phyloP scores from a whole-genome alignment of 176 grass and related monocot species.

The Paspalum vaginatum region DNA sequence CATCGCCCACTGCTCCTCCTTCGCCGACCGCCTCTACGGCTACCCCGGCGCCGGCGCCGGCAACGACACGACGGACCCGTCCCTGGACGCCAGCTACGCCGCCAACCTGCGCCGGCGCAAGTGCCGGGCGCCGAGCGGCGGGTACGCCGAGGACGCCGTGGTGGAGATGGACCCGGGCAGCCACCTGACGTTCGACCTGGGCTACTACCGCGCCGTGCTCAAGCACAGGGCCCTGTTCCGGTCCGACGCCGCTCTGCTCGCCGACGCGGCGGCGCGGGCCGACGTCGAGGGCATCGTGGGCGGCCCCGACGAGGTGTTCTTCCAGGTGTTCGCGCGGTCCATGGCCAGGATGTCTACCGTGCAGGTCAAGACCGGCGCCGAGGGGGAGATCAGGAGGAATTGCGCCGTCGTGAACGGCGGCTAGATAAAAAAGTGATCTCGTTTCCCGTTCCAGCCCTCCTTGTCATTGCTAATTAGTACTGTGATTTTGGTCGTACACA shows the following conservation, averaged over 20 bases:
- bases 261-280: slow-evolving; percentile 38
- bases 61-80: slow-evolving; percentile 54
- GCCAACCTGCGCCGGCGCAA: slow-evolving; percentile 67
- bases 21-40: slow-evolving; percentile 64
- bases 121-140: slow-evolving; percentile 48
- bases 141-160: slow-evolving; percentile 18
- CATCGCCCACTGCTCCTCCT: slow-evolving; percentile 63
- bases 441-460: not conserved
- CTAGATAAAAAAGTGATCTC: not conserved
- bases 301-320: slow-evolving; percentile 53
- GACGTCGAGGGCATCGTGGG: slow-evolving; percentile 40
- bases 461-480: not conserved
- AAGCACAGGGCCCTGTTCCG: slow-evolving; percentile 67
- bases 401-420: slow-evolving; percentile 58
- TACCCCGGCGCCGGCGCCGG: slow-evolving; percentile 39
- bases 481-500: not conserved
- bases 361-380: slow-evolving; percentile 61
- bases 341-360: slow-evolving; percentile 65
- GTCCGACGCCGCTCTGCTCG: slow-evolving; percentile 69
- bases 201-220: slow-evolving; percentile 71
- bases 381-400: slow-evolving; percentile 72
- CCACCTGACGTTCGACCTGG: slow-evolving; percentile 67
- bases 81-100: slow-evolving; percentile 61
- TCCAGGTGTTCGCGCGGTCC: slow-evolving; percentile 63
- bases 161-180: slow-evolving; percentile 97